A percentile compares a stretch with the other conserved stretches of the same genome.
These are phyloP conservation scores for Keithomyces neogunnii DNA, from an alignment of 2,329 filamentous ascomycete genomes.

Conservation along the genomic window DNA sequence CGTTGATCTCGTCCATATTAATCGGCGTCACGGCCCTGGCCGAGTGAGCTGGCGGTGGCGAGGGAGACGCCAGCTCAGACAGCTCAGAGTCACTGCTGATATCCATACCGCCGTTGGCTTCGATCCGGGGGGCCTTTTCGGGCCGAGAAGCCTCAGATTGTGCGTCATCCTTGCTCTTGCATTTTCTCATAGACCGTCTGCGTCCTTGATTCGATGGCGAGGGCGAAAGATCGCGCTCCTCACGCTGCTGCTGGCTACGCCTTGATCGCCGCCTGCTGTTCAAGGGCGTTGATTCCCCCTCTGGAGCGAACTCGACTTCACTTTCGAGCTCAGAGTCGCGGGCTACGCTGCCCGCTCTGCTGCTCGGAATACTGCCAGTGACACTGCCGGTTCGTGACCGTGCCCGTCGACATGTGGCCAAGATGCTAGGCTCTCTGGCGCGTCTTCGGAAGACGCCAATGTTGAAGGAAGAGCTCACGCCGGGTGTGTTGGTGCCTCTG, in stretches of 20 bases:
- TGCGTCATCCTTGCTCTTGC: conserved; percentile 42
- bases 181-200: conserved; percentile 37
- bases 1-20: conserved; percentile 40
- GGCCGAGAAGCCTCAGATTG: conserved; percentile 28
- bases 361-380: conserved; percentile 4
- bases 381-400: conserved; percentile 19
- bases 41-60: conserved; percentile 17
- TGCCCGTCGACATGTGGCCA: conserved; percentile 42
- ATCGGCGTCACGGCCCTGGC: conserved; percentile 33
- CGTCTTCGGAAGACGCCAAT: conserved; percentile 50
- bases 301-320: conserved; percentile 46
- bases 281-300: conserved; percentile 61
- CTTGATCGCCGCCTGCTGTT: conserved; percentile 33
- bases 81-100: conserved; percentile 29
- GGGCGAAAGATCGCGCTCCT: conserved; percentile 15
- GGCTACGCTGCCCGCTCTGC: conserved; percentile 16
- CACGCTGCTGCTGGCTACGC: conserved; percentile 13
- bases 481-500: conserved; percentile 37
- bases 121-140: conserved; percentile 25
- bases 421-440: conserved; percentile 52
- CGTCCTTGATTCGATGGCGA: conserved; percentile 11
- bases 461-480: conserved; percentile 42
- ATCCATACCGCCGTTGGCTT: conserved; percentile 13
- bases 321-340: conserved; percentile 28
- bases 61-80: conserved; percentile 29